A percentile compares a stretch with the other conserved stretches of the same genome.
Evolutionary conservation across 352 stramenopile genomes (phyloP).

Genomic region (Pythium utonaiense): DNA sequence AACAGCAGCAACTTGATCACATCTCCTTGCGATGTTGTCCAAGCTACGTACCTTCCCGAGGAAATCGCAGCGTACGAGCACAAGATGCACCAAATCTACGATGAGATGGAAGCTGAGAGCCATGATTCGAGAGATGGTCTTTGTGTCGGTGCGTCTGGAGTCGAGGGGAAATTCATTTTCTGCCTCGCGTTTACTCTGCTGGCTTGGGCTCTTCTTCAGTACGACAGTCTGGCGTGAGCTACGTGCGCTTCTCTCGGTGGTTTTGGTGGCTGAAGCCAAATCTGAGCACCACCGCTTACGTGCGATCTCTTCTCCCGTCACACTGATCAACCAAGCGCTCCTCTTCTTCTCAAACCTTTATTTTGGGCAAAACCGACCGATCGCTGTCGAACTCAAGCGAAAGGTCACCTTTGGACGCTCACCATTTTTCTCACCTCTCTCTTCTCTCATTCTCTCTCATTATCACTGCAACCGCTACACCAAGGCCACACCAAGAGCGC

Average conservation of each 20-base stretch:
- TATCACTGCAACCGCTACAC: not conserved
- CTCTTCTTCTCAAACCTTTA: not conserved
- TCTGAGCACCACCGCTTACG: too few relatives aligned
- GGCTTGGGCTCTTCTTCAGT: conserved; percentile 10
- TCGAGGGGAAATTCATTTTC: conserved; percentile 3
- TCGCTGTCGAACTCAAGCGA: not conserved
- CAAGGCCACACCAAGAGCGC: not conserved
- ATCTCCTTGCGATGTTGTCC: not conserved
- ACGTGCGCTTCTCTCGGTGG: too few relatives aligned
- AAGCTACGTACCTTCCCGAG: not conserved
- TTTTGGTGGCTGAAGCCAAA: too few relatives aligned
- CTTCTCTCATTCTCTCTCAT: not conserved
- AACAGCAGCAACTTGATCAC: not conserved
- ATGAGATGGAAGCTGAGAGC: not conserved
- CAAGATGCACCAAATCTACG: not conserved
- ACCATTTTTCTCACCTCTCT: not conserved
- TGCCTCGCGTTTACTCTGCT: conserved; percentile 12
- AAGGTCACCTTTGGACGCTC: not conserved
- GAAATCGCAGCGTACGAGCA: not conserved
- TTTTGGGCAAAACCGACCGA: not conserved
- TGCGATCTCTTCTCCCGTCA: too few relatives aligned
- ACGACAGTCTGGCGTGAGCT: not conserved
- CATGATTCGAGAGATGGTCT: not conserved
- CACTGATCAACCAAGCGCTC: not conserved
- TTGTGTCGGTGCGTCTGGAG: not conserved